Evolutionary conservation across 148 eudicot species (phyloP).

Genomic region (Euryodendron excelsum): DNA sequence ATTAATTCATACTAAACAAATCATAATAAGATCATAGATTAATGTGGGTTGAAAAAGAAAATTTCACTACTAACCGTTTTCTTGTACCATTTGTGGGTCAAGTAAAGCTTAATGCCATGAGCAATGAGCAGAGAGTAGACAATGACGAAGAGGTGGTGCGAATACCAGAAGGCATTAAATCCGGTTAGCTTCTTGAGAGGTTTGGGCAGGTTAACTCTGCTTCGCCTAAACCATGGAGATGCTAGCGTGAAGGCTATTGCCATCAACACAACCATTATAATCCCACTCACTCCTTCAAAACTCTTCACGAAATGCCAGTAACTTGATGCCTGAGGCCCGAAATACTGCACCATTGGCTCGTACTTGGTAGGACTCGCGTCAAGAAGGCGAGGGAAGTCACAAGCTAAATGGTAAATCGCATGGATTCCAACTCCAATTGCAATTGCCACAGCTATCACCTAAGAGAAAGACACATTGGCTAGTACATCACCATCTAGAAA

Average conservation of each 20-base stretch:
- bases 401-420: slow-evolving; percentile 34
- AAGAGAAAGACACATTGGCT: background rate
- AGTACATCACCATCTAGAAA: too few relatives aligned
- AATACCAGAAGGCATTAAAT: slow-evolving; percentile 65
- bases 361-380: slow-evolving; percentile 28
- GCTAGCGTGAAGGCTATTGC: slow-evolving; percentile 57
- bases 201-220: slow-evolving; percentile 36
- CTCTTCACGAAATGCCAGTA: slow-evolving; percentile 52
- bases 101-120: slow-evolving; percentile 45
- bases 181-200: slow-evolving; percentile 50
- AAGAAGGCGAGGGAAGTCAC: slow-evolving; percentile 52
- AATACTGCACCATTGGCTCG: slow-evolving; percentile 31
- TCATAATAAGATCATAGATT: background rate
- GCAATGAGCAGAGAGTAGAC: slow-evolving; percentile 44
- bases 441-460: slow-evolving; percentile 50
- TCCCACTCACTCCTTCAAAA: slow-evolving; percentile 50
- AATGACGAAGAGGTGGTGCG: slow-evolving; percentile 53
- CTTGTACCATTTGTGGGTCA: slow-evolving; percentile 42
- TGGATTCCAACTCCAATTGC: slow-evolving; percentile 51
- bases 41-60: background rate
- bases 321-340: slow-evolving; percentile 35
- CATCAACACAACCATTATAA: slow-evolving; percentile 51
- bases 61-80: slow-evolving; percentile 34
- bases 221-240: slow-evolving; percentile 46
- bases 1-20: background rate